Base-by-base conservation (phyloP, 176 grass and related monocot species). In the Musa troglodytarum region DNA sequence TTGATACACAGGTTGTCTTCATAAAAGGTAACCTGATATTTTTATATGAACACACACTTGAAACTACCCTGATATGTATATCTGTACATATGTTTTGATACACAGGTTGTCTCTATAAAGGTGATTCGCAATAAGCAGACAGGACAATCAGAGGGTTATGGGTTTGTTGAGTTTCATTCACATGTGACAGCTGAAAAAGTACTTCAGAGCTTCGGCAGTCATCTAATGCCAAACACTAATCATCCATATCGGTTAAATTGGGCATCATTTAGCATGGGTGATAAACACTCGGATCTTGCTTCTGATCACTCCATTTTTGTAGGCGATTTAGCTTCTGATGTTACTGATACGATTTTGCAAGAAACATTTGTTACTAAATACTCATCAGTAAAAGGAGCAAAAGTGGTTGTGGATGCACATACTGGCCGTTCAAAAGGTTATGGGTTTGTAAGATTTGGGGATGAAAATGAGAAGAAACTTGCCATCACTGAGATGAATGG, bases 261-360 rank as follows among this genome's bases (percentile, higher is more conserved):
- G 71, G 71, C 71, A 56, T 73, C 71, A 55, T 73, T 73, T 73
- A 73, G 52, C 71, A 55, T 28, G 52, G 71, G 71, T 24, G 52
- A 73, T 8, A 73, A 73, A 17, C 51, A 20, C 28, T 54, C 50
- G 55, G 71, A 73, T 54, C 12, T 54, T 17, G 10, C 71, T 54
- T 73, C 71, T 73, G 71, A 73, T 54, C 52, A 73, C 71, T 73
- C 71, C 25, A 73, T 73, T 25, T 73, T 73, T 73, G 71, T 73
- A 54, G 71, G 71, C 3, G 71, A 73, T 73, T 73, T 73, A 54
- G 52, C 71, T 54, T 73, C 71, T 16, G 71, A 73, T 73, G 71
- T 73, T 54, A 73, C 51, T 54, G 71, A 73, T 26, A 73, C n/a
- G 13, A 21, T 54, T 55, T 25, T 73, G 52, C 52, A 73, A 52